phyloP scores from a whole-genome alignment of 495 filamentous ascomycete species.

The Parmelia sp. region DNA sequence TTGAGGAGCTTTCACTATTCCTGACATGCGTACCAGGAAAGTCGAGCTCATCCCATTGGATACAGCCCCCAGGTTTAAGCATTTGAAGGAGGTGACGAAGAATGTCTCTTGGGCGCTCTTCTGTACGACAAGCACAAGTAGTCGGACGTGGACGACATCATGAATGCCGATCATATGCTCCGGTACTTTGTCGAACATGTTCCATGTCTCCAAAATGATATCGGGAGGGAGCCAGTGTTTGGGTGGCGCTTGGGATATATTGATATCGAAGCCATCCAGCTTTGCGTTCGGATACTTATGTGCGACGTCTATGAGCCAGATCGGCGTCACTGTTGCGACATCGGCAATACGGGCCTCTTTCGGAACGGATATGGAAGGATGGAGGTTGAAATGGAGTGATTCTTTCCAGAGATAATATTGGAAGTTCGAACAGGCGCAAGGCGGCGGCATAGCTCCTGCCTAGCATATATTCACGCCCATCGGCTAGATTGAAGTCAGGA shows the following conservation, averaged over 20 bases:
- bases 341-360: too few species aligned
- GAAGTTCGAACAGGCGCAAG: too few species aligned
- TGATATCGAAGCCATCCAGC: slow-evolving; percentile 22
- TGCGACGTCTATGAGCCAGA: too few species aligned
- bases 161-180: slow-evolving; percentile 21
- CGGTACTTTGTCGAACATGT: slow-evolving; percentile 19
- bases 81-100: slow-evolving; percentile 19
- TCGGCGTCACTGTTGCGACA: too few species aligned
- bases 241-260: slow-evolving; percentile 18
- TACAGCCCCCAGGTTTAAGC: slow-evolving; percentile 16
- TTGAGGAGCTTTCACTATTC: slow-evolving; percentile 1
- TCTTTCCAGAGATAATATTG: too few species aligned
- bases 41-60: slow-evolving; percentile 16
- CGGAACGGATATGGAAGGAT: too few species aligned
- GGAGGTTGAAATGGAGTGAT: too few species aligned
- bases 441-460: too few species aligned
- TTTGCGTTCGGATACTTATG: too few species aligned
- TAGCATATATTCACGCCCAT: too few species aligned
- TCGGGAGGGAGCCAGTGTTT: slow-evolving; percentile 20
- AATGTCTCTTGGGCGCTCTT: slow-evolving; percentile 15
- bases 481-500: too few species aligned
- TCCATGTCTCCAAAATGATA: slow-evolving; percentile 16
- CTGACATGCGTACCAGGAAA: not conserved
- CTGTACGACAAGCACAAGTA: slow-evolving; percentile 20
- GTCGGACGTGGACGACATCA: slow-evolving; percentile 25